Conservation (phyloP, 2,329 filamentous ascomycete genomes). For the Pyrenophora seminiperda region DNA sequence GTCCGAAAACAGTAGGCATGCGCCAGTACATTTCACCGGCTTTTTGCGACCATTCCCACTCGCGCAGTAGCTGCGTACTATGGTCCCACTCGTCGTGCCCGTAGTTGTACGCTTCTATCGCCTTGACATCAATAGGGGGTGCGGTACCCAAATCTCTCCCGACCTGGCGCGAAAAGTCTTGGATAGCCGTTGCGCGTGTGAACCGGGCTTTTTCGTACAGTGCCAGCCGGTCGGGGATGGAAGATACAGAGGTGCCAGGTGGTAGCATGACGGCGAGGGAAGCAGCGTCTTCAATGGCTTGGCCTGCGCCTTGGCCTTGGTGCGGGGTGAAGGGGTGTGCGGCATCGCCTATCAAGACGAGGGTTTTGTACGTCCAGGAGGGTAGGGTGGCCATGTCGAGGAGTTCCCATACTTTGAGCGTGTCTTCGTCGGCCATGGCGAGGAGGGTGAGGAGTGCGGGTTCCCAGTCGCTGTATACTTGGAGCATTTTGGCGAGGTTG, state of each 20-base stretch:
- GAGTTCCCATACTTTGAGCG: slow-evolving; percentile 47
- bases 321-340: slow-evolving; percentile 71
- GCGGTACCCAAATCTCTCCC: slow-evolving; percentile 55
- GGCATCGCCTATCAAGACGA: slow-evolving; percentile 68
- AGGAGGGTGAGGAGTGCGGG: slow-evolving; percentile 45
- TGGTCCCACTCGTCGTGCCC: slow-evolving; percentile 65
- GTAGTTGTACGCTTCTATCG: slow-evolving; percentile 59
- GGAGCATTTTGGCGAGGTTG: slow-evolving; percentile 47
- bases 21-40: slow-evolving; percentile 45
- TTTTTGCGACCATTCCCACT: slow-evolving; percentile 56
- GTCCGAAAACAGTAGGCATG: slow-evolving; percentile 52
- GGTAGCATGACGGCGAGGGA: slow-evolving; percentile 63
- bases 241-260: slow-evolving; percentile 48
- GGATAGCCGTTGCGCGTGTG: slow-evolving; percentile 62
- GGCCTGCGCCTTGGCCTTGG: slow-evolving; percentile 65
- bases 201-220: slow-evolving; percentile 65
- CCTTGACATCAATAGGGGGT: slow-evolving; percentile 40
- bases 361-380: slow-evolving; percentile 58
- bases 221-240: slow-evolving; percentile 61
- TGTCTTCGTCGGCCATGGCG: slow-evolving; percentile 46
- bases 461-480: slow-evolving; percentile 49
- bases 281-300: slow-evolving; percentile 71
- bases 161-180: slow-evolving; percentile 61
- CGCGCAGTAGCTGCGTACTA: slow-evolving; percentile 57
- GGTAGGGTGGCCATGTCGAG: slow-evolving; percentile 65